Evolutionary conservation across 495 filamentous ascomycete species (phyloP).

Genomic region (Aspergillus panamensis): DNA sequence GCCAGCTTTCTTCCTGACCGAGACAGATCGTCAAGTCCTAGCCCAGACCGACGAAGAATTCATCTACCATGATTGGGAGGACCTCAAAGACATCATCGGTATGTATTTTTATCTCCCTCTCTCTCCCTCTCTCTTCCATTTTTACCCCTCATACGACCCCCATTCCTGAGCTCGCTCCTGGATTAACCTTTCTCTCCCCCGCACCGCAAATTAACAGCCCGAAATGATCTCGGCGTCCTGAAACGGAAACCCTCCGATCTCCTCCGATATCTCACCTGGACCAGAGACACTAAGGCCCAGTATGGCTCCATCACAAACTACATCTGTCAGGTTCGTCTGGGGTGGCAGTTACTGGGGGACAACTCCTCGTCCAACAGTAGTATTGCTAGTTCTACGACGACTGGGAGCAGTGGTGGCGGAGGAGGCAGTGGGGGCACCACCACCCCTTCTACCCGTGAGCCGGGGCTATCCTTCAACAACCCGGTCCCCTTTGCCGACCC

Average conservation of each 20-base stretch:
- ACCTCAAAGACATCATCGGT: conserved; percentile 66
- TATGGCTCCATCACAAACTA: conserved; percentile 79
- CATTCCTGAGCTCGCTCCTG: neutral
- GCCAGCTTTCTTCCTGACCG: conserved; percentile 60
- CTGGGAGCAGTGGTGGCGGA: conserved; percentile 12
- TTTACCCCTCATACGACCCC: conserved; percentile 7
- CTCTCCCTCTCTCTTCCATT: conserved; percentile 17
- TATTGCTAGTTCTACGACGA: conserved; percentile 7
- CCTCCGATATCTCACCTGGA: conserved; percentile 79
- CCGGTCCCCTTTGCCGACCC: conserved; percentile 63
- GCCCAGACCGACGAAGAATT: conserved; percentile 70
- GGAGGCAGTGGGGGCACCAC: too few relatives aligned
- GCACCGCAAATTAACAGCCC: conserved; percentile 36
- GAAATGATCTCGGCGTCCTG: conserved; percentile 70
- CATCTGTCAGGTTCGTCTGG: conserved; percentile 66
- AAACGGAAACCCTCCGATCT: conserved; percentile 82
- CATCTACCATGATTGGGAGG: conserved; percentile 62
- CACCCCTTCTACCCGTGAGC: conserved; percentile 9
- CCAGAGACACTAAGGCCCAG: conserved; percentile 57
- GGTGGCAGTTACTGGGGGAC: conserved; percentile 53
- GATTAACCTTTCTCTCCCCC: conserved; percentile 2
- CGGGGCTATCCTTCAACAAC: conserved; percentile 35
- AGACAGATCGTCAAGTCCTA: conserved; percentile 61
- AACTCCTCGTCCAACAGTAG: neutral
- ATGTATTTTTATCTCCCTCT: conserved; percentile 16